Conservation (phyloP, 495 filamentous ascomycete species). For the Aspergillus incahuasiensis region DNA sequence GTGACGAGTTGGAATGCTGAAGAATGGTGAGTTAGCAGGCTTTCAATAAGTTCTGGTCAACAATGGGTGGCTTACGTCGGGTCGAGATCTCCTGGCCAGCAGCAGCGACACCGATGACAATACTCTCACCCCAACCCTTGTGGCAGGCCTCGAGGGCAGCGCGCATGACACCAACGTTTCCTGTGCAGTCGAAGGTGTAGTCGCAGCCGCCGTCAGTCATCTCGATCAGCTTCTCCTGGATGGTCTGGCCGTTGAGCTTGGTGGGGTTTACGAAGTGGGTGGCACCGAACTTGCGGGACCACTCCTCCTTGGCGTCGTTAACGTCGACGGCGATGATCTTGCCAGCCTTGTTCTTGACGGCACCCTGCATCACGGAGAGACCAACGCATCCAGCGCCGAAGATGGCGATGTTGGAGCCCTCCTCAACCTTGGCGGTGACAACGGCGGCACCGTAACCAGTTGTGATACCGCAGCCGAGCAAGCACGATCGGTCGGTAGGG, state of each 20-base stretch:
- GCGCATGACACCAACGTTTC: conserved; percentile 94
- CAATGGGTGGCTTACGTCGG: conserved; percentile 63
- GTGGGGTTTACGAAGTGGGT: conserved; percentile 96
- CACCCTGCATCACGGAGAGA: conserved; percentile 89
- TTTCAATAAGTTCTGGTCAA: background rate
- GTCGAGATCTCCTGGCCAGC: conserved; percentile 97
- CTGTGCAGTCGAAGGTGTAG: conserved; percentile 99
- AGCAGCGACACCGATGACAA: conserved; percentile 95
- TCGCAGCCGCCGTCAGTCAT: conserved; percentile 99
- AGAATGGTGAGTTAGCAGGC: conserved; percentile 1
- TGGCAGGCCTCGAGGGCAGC: conserved; percentile 96
- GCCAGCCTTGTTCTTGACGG: conserved; percentile 77
- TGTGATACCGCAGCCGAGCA: conserved; percentile 96
- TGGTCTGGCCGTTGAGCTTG: conserved; percentile 66
- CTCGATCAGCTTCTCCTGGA: conserved; percentile 88
- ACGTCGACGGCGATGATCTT: conserved; percentile 96
- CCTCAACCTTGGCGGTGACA: conserved; percentile 85
- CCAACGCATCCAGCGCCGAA: conserved; percentile 97
- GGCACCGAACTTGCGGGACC: conserved; percentile 90
- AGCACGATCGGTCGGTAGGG: conserved; percentile 92
- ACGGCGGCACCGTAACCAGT: conserved; percentile 96
- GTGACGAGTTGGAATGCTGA: conserved; percentile 97
- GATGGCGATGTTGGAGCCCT: conserved; percentile 84
- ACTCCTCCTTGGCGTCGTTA: conserved; percentile 87
- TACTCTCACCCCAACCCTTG: conserved; percentile 98